Evolutionary conservation across 2,329 filamentous ascomycete species (phyloP), one percentile per base, ranked within the genome.

Genomic region (Aspergillus novoparasiticus): DNA sequence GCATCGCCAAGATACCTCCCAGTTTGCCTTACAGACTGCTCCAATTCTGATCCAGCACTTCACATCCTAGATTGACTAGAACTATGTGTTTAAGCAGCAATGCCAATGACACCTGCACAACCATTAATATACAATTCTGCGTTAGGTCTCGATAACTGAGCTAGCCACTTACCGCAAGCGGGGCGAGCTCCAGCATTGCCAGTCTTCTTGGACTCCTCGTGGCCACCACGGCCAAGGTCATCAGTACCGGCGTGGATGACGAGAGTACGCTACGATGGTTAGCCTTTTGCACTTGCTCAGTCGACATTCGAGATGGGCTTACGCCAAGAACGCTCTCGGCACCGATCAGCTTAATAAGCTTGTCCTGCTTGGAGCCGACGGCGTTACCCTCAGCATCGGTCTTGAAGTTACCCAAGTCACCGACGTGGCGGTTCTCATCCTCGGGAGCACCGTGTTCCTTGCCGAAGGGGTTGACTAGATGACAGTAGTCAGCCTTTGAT

Each of bases 191-290:
- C 95, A 78, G 95, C 95, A 80, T 98, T 99, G 72, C 95, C 95
- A 70, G 95, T 99, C 90, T 96, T 97, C 86, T 96, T 93, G 76
- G 93, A 97, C 86, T 98, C 93, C 83, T 94, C 92, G 84, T 92
- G 89, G 73, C 84, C 92, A 76, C 93, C 93, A 86, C 91, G 92
- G 82, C 95, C 95, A 69, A 99, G 92, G 78, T 99, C 95, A 79
- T 99, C 95, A 71, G 94, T 98, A 79, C 95, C 95, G 73, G 85
- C 89, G 85, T 99, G 95, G 76, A 96, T 88, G 75, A 99, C 95
- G 67, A 99, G 87, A 71, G 95, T 98, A 78, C 95, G 94, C 92
- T 95, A 72, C 36, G 26, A 62, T 64, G 10, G 59, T 70, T 64
- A 73, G 67, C 57, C 53, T 26, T 54, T 11, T 57, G 21, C 14